A percentile compares a stretch with the other conserved stretches of the same genome.
Conservation (phyloP, 129 eudicot species). For the Sambucus nigra region DNA sequence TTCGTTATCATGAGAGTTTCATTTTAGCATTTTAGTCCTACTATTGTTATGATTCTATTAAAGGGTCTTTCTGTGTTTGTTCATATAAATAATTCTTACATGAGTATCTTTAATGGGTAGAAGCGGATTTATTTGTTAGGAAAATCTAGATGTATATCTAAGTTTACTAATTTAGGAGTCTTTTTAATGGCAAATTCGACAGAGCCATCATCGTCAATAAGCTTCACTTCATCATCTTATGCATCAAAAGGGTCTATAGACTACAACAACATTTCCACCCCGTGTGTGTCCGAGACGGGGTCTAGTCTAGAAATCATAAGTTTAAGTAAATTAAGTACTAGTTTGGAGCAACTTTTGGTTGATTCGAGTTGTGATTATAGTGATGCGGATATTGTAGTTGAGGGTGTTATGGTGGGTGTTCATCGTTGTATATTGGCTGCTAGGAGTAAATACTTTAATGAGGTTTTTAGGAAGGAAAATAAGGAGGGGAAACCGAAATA, state of each 20-base stretch:
- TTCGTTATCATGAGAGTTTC: too few species aligned
- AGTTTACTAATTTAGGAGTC: neutral
- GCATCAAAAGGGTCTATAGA: constrained; percentile 37
- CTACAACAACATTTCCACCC: constrained; percentile 17
- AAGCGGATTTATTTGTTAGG: too few species aligned
- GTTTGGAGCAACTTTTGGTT: constrained; percentile 45
- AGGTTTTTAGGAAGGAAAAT: constrained; percentile 29
- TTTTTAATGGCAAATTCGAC: constrained; percentile 34
- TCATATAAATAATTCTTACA: too few species aligned
- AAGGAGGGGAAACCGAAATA: constrained; percentile 38
- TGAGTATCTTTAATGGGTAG: too few species aligned
- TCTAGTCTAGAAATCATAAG: constrained; percentile 41
- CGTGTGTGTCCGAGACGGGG: constrained; percentile 21
- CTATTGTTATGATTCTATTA: too few species aligned
- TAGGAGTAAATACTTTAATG: constrained; percentile 49
- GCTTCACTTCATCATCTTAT: constrained; percentile 54
- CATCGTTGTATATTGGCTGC: constrained; percentile 73
- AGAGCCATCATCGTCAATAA: constrained; percentile 45
- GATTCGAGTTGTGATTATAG: constrained; percentile 38
- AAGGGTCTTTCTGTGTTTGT: too few species aligned
- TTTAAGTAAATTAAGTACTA: constrained; percentile 43
- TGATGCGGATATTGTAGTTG: constrained; percentile 58
- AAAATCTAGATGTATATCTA: too few species aligned
- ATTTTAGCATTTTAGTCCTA: too few species aligned
- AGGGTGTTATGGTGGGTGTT: constrained; percentile 40